phyloP scores from a whole-genome alignment of 1,284 basidiomycete species.

The Ustilago esculenta region DNA sequence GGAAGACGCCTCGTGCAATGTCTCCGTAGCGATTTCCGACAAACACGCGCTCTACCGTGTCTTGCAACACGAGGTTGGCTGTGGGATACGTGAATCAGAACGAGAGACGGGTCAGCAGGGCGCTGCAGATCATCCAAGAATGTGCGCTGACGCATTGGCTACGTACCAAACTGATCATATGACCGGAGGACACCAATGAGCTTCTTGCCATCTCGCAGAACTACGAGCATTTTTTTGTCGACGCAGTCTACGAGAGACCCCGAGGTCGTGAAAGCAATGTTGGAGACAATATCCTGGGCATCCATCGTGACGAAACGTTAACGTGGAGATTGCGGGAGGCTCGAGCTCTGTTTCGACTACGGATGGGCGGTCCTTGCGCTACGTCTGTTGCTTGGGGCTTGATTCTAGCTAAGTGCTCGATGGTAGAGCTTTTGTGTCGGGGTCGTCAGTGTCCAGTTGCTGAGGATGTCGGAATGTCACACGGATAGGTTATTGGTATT shows the following conservation, averaged over 20 bases:
- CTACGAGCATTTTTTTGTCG: constrained; percentile 90
- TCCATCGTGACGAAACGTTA: constrained; percentile 46
- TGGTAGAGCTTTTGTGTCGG: background rate
- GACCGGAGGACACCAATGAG: constrained; percentile 93
- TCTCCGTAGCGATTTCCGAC: constrained; percentile 75
- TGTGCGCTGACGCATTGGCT: background rate
- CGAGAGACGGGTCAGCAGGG: background rate
- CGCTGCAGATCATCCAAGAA: background rate
- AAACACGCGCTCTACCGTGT: constrained; percentile 79
- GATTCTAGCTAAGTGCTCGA: no score
- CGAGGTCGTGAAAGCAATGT: constrained; percentile 66
- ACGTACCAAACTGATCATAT: constrained; percentile 97
- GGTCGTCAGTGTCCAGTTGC: background rate
- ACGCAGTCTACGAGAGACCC: constrained; percentile 65
- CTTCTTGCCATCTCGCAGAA: constrained; percentile 94
- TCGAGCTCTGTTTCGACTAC: no score
- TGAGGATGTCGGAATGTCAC: no score
- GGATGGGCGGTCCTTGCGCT: no score
- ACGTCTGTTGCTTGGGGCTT: no score
- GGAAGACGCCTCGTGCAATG: constrained; percentile 84
- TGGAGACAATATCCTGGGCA: constrained; percentile 60
- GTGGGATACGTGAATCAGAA: background rate
- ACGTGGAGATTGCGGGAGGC: no score
- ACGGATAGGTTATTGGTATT: no score
- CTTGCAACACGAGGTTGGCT: constrained; percentile 85